Base-by-base conservation (phyloP, 768 basidiomycete genomes). In the Lenzites betulinus region DNA sequence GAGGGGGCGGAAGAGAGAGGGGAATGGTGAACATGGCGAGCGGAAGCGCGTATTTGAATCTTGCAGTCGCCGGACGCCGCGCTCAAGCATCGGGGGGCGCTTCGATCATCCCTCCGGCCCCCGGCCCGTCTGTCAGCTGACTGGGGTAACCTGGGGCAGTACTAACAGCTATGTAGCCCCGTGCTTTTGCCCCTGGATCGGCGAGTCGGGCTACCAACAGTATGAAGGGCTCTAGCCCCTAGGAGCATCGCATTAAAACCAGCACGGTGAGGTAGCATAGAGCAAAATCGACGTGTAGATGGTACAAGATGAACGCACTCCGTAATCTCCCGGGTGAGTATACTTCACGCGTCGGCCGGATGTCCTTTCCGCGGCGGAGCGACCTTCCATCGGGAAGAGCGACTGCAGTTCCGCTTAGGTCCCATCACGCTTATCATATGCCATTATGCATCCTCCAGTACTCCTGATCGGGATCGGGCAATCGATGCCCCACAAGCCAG, bases 121-220 rank as follows among this genome's bases (percentile, higher is more conserved):
- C 60, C 54, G 60, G 42, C 60, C 60, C 54, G 15, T 12, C 44
- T 54, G 51, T 62, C 60, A 62, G 50, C 54, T 62, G 60, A 61
- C 52, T 28, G 41, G 54, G 60, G 39, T 48, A 56, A 55, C 60
- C 30, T 54, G 48, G 60, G 60, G 39, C 30, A 51, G 26, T 33
- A 39, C 53, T n/a, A 18, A 9, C 35, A 7, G 22, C 48, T 8
- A 7, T 26, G 18, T 20, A 16, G 33, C 18, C 46, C 18, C 53
- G 33, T 20, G 25, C 48, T 23, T 7, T 46, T 46, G 20, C 7
- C 43, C 16, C 7, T 11, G 41, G n/a, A 42, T 42, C 9, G 6
- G 9, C n/a, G 42, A 9, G 22, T n/a, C n/a, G n/a, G n/a, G n/a
- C n/a, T n/a, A n/a, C n/a, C n/a, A n/a, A n/a, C n/a, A n/a, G n/a